A percentile compares a stretch with the other conserved stretches of the same genome.
Evolutionary conservation across 192 early-diverging fungal species (phyloP).

Genomic region (Linnemannia exigua): DNA sequence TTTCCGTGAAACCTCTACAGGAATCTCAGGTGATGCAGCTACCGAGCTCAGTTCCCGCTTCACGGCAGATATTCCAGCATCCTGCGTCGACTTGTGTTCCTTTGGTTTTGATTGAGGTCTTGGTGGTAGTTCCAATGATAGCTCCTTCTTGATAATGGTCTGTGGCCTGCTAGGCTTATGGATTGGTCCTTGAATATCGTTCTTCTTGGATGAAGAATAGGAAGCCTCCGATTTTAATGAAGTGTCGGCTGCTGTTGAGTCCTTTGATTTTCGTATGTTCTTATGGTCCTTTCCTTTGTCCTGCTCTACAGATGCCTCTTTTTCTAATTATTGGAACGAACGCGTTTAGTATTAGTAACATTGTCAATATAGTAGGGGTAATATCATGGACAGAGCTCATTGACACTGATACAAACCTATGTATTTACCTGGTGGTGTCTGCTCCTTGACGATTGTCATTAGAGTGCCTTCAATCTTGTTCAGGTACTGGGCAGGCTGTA

Average conservation of each 20-base stretch:
- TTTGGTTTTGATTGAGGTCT: constrained; percentile 29
- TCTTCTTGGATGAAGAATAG: not conserved
- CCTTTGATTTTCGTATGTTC: constrained; percentile 11
- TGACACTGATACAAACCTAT: not conserved
- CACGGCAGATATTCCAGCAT: not conserved
- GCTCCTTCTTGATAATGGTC: constrained; percentile 5
- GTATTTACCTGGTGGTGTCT: constrained; percentile 31
- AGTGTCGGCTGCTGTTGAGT: not conserved
- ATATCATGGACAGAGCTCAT: not conserved
- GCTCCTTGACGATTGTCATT: constrained; percentile 50
- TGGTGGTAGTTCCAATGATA: constrained; percentile 24
- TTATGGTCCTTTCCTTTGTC: constrained; percentile 15
- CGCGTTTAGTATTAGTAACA: not conserved
- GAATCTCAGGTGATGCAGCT: not conserved
- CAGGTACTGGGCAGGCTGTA: constrained; percentile 50
- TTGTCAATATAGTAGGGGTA: not conserved
- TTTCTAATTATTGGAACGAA: constrained; percentile 5
- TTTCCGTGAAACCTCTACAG: not conserved
- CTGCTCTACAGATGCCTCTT: constrained; percentile 13
- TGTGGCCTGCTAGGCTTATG: constrained; percentile 3
- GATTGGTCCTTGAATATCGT: constrained; percentile 4
- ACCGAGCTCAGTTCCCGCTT: constrained; percentile 11
- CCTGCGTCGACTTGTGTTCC: not conserved
- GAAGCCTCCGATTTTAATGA: not conserved
- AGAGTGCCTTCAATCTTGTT: constrained; percentile 46